phyloP scores from a whole-genome alignment of 2,329 filamentous ascomycete genomes.

The Ceratocystis eucalypticola region DNA sequence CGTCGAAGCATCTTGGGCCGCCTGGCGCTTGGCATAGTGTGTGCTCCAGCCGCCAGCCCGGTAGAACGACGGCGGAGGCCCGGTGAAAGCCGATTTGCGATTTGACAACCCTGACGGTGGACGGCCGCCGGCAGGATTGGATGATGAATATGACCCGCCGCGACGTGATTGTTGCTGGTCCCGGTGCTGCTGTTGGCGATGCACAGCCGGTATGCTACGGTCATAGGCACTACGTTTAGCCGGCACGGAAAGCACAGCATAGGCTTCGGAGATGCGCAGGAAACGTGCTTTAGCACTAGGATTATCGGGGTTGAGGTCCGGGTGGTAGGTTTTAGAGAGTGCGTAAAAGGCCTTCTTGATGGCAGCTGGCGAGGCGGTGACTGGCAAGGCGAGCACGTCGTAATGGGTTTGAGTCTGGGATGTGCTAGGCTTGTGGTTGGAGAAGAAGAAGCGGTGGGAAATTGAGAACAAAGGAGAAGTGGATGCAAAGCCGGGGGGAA shows the following conservation, averaged over 20 bases:
- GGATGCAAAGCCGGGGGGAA: background rate
- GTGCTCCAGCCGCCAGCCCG: constrained; percentile 64
- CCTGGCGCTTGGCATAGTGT: constrained; percentile 44
- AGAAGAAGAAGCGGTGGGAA: constrained; percentile 18
- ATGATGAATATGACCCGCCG: constrained; percentile 41
- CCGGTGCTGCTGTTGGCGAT: constrained; percentile 25
- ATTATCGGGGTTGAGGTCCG: constrained; percentile 73
- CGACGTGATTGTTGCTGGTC: constrained; percentile 21
- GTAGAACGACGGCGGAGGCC: constrained; percentile 84
- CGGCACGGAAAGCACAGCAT: constrained; percentile 58
- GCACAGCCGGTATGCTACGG: constrained; percentile 33
- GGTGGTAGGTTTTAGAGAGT: constrained; percentile 84
- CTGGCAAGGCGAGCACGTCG: constrained; percentile 60
- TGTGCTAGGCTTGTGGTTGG: constrained; percentile 8
- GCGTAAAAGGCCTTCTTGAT: constrained; percentile 92
- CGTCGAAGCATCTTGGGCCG: constrained; percentile 36
- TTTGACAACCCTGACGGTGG: constrained; percentile 70
- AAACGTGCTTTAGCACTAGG: constrained; percentile 61
- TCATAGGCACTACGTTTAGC: constrained; percentile 72
- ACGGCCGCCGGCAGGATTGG: constrained; percentile 55
- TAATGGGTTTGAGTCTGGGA: constrained; percentile 50
- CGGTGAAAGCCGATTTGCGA: constrained; percentile 61
- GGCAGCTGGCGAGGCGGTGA: constrained; percentile 55
- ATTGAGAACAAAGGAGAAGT: background rate
- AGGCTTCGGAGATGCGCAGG: constrained; percentile 72